These are phyloP conservation scores for Dendrocalamus sinicus DNA, from an alignment of 176 grass and related monocot species.

Conservation along the genomic window DNA sequence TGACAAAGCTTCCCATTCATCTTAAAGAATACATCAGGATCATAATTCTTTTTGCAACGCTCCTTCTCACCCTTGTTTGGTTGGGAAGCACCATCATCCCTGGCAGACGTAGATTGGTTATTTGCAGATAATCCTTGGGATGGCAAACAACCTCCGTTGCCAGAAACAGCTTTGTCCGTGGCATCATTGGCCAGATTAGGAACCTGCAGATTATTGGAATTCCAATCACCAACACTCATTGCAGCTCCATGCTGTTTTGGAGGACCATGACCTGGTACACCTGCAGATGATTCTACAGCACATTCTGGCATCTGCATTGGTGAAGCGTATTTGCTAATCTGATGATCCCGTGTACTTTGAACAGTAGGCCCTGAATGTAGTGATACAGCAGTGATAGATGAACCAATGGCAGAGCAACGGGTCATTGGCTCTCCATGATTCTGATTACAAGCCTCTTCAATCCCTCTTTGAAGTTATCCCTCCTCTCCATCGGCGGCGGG, in stretches of 20 bases:
- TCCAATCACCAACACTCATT: slow-evolving; percentile 50
- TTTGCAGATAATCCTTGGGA: slow-evolving; percentile 51
- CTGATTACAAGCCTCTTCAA: slow-evolving; percentile 51
- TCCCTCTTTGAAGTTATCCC: slow-evolving; percentile 52
- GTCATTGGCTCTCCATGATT: slow-evolving; percentile 58
- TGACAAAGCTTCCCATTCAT: slow-evolving; percentile 96
- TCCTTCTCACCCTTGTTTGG: slow-evolving; percentile 69
- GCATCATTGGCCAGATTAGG: slow-evolving; percentile 41
- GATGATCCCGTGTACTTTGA: slow-evolving; percentile 47
- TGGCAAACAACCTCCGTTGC: slow-evolving; percentile 41
- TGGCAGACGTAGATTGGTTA: slow-evolving; percentile 51
- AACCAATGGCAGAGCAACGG: slow-evolving; percentile 64
- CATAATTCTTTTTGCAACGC: slow-evolving; percentile 66
- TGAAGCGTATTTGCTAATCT: slow-evolving; percentile 35
- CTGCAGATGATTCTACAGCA: slow-evolving; percentile 47
- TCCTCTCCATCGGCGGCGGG: slow-evolving; percentile 64
- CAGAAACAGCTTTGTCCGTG: slow-evolving; percentile 49
- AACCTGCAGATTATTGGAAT: slow-evolving; percentile 47
- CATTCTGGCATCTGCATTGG: slow-evolving; percentile 50
- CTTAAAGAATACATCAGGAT: slow-evolving; percentile 83
- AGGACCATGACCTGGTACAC: slow-evolving; percentile 31
- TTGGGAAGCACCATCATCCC: slow-evolving; percentile 46
- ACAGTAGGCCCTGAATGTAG: slow-evolving; percentile 55
- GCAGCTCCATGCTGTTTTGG: slow-evolving; percentile 45
- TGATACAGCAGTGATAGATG: slow-evolving; percentile 62